Percentiles rank a stretch among this genome's conserved stretches.
phyloP scores from a whole-genome alignment of 2,329 filamentous ascomycete genomes.

The Emmonsiellopsis sp. region DNA sequence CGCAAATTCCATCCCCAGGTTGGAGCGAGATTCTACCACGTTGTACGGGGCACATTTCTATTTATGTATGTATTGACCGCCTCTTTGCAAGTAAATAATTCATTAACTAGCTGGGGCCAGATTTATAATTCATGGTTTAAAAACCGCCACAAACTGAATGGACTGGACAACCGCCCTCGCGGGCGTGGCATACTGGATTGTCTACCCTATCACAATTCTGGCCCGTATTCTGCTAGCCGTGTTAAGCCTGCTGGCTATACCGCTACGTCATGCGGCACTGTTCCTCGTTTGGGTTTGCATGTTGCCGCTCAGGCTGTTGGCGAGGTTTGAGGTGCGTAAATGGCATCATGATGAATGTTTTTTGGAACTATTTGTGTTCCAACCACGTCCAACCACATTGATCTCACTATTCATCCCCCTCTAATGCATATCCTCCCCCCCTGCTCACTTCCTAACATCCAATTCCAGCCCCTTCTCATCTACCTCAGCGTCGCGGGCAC shows the following conservation, averaged over 20 bases:
- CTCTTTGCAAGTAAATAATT: no score
- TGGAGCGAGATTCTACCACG: neutral
- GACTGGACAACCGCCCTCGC: conserved; percentile 15
- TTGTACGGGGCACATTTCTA: neutral
- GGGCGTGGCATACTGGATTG: conserved; percentile 26
- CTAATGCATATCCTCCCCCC: neutral
- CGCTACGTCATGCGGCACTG: conserved; percentile 41
- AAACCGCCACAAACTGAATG: conserved; percentile 4
- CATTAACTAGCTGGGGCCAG: no score
- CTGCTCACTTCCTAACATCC: neutral
- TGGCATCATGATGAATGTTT: neutral
- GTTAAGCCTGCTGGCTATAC: conserved; percentile 35
- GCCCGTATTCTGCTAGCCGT: conserved; percentile 29
- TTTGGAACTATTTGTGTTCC: neutral
- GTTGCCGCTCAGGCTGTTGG: conserved; percentile 43
- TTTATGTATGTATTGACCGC: no score
- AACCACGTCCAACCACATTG: no score
- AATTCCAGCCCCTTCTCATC: conserved; percentile 35
- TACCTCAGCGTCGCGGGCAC: conserved; percentile 59
- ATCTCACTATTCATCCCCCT: no score
- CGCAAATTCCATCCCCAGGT: neutral
- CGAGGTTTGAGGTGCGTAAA: conserved; percentile 46
- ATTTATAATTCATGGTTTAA: no score
- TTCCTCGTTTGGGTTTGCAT: conserved; percentile 33
- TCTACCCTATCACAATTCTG: conserved; percentile 31